Evolutionary conservation across 345 rosid genomes (phyloP).

Genomic region (Acer campestre): DNA sequence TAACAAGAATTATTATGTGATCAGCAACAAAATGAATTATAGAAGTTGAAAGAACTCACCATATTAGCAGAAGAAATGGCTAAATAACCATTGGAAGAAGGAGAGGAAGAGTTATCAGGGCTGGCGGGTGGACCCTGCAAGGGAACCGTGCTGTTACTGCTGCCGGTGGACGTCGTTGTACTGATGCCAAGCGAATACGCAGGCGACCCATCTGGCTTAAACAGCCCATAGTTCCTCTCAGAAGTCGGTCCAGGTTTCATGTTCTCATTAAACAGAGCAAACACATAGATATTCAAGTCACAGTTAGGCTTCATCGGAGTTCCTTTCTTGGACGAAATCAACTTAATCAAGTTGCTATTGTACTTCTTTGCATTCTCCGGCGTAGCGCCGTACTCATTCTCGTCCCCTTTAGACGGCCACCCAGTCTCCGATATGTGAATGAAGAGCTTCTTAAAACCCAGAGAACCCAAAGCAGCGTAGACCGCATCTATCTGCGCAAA

Average conservation of each 20-base stretch:
- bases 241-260: slow-evolving; percentile 95
- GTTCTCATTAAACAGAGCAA: slow-evolving; percentile 92
- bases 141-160: slow-evolving; percentile 12
- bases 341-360: slow-evolving; percentile 77
- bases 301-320: slow-evolving; percentile 74
- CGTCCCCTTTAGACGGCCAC: slow-evolving; percentile 97
- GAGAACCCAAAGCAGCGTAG: slow-evolving; percentile 60
- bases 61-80: slow-evolving; percentile 43
- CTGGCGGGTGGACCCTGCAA: slow-evolving; percentile 23
- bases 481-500: slow-evolving; percentile 93
- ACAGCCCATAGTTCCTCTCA: slow-evolving; percentile 93
- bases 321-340: slow-evolving; percentile 58
- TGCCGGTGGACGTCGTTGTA: background rate
- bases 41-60: slow-evolving; percentile 31
- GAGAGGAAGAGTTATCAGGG: slow-evolving; percentile 29
- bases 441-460: slow-evolving; percentile 63
- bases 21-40: background rate
- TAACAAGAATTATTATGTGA: background rate
- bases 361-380: slow-evolving; percentile 82
- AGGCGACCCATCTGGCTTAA: slow-evolving; percentile 86
- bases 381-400: slow-evolving; percentile 79
- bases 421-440: slow-evolving; percentile 93
- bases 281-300: slow-evolving; percentile 66
- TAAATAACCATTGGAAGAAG: slow-evolving; percentile 44
- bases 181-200: slow-evolving; percentile 55